Conservation (phyloP, 805 yeast genomes). For the Metschnikowia chrysomelidarum region DNA sequence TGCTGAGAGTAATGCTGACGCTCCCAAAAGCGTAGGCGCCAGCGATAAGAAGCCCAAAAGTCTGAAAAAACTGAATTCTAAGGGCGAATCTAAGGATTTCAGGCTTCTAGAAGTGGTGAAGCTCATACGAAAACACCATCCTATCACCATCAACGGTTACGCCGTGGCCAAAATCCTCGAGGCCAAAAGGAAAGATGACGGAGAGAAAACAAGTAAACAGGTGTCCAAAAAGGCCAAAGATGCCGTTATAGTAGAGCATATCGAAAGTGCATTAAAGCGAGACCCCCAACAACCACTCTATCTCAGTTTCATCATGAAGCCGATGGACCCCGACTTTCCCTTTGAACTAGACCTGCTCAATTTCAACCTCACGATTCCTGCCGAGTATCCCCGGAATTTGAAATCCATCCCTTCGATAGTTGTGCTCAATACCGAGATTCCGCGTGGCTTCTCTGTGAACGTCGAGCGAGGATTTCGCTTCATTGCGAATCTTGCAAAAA, state of each 20-base stretch:
- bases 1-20: not conserved
- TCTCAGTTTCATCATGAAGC: constrained; percentile 46
- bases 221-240: constrained; percentile 14
- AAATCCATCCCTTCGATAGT: constrained; percentile 46
- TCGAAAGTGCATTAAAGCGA: constrained; percentile 11
- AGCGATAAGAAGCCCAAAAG: constrained; percentile 10
- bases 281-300: constrained; percentile 28
- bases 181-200: not conserved
- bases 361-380: constrained; percentile 54
- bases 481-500: constrained; percentile 33
- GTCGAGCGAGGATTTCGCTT: constrained; percentile 62
- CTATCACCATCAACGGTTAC: constrained; percentile 39
- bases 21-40: not conserved
- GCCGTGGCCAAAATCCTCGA: constrained; percentile 18
- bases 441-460: constrained; percentile 64
- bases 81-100: constrained; percentile 17
- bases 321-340: constrained; percentile 74
- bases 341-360: constrained; percentile 56
- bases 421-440: constrained; percentile 65
- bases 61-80: too few species aligned
- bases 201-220: constrained; percentile 1
- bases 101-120: constrained; percentile 33
- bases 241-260: constrained; percentile 13
- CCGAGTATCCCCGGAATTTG: constrained; percentile 47
- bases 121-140: constrained; percentile 28